These are phyloP conservation scores for Domatiomyces globalis DNA, from an alignment of 2,329 filamentous ascomycete species.

Conservation along the genomic window DNA sequence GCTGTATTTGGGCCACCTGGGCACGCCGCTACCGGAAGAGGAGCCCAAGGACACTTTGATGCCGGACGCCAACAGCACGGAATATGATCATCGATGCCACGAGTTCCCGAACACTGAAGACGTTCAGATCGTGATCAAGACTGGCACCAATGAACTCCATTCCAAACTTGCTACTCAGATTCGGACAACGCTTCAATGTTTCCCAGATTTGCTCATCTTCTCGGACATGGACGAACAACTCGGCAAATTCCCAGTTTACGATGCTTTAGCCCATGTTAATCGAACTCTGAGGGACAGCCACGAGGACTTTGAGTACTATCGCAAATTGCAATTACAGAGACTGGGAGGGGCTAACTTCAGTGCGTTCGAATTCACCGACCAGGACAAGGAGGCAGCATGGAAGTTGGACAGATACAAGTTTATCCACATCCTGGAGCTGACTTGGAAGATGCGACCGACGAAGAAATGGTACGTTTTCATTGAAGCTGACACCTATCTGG, in stretches of 20 bases:
- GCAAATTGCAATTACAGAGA: conserved; percentile 31
- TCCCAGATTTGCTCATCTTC: conserved; percentile 36
- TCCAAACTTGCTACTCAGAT: conserved; percentile 41
- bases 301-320: conserved; percentile 37
- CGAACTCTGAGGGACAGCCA: conserved; percentile 31
- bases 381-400: conserved; percentile 27
- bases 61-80: not conserved
- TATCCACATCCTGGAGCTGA: conserved; percentile 43
- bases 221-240: conserved; percentile 23
- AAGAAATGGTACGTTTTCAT: conserved; percentile 48
- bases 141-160: conserved; percentile 42
- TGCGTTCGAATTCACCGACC: conserved; percentile 20
- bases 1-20: not conserved
- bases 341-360: conserved; percentile 34
- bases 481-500: conserved; percentile 45
- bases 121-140: conserved; percentile 38
- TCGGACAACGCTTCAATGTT: conserved; percentile 39
- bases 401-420: conserved; percentile 49
- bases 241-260: conserved; percentile 22
- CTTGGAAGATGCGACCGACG: conserved; percentile 35
- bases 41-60: not conserved
- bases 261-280: conserved; percentile 24
- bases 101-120: not conserved
- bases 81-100: not conserved
- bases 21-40: not conserved